Conservation (phyloP, 768 basidiomycete genomes). For the Tulasnella sp. region DNA sequence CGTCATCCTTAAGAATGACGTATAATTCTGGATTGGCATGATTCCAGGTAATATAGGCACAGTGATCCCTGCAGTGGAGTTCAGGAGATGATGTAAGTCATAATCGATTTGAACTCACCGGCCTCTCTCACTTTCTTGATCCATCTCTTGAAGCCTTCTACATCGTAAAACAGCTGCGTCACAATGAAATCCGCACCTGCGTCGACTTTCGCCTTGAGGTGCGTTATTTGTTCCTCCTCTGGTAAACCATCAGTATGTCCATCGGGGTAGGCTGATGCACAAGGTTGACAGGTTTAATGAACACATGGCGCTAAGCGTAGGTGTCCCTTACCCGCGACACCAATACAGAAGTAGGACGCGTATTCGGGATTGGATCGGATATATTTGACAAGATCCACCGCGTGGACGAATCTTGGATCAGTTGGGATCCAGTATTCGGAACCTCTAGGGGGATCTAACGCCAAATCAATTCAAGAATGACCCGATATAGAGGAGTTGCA, state of each 20-base stretch:
- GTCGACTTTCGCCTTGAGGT: constrained; percentile 77
- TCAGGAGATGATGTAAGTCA: not conserved
- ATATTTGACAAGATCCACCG: constrained; percentile 79
- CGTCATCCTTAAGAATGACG: constrained; percentile 80
- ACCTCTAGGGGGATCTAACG: constrained; percentile 77
- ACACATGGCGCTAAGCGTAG: not conserved
- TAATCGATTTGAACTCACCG: constrained; percentile 36
- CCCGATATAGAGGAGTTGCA: constrained; percentile 16
- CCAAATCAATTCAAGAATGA: not conserved
- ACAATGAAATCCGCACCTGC: constrained; percentile 94
- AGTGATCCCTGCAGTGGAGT: constrained; percentile 49
- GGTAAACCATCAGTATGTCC: constrained; percentile 55
- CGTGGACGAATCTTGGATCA: constrained; percentile 72
- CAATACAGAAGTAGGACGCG: constrained; percentile 78
- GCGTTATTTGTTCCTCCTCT: constrained; percentile 46
- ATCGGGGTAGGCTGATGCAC: constrained; percentile 68
- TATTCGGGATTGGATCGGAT: constrained; percentile 69
- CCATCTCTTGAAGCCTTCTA: constrained; percentile 78
- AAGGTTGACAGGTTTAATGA: not conserved
- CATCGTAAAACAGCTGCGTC: constrained; percentile 95
- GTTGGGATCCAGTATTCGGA: constrained; percentile 86
- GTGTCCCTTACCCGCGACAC: constrained; percentile 63
- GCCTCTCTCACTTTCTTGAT: constrained; percentile 49
- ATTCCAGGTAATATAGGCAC: constrained; percentile 90
- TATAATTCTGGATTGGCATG: constrained; percentile 96